Percentiles rank a stretch among this genome's conserved stretches.
These are phyloP conservation scores for Hippophae tibetana DNA, from an alignment of 306 rosid species.

Conservation along the genomic window DNA sequence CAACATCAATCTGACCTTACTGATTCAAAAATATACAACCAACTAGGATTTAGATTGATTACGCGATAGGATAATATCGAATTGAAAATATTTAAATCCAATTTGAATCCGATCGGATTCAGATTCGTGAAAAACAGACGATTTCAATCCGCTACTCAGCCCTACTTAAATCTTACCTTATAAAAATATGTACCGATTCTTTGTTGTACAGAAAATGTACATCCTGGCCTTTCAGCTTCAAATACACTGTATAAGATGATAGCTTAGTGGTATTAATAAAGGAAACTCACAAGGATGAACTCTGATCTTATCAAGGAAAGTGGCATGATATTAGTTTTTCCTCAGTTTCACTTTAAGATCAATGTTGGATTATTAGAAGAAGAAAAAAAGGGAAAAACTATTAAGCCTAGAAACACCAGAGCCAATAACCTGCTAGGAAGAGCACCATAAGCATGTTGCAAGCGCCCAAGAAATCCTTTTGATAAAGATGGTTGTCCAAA, in stretches of 20 bases:
- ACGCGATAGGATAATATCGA: too few species aligned
- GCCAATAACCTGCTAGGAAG: slow-evolving; percentile 40
- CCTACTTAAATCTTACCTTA: slow-evolving; percentile 22
- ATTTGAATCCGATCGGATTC: too few species aligned
- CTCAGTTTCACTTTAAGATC: too few species aligned
- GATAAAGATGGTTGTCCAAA: slow-evolving; percentile 38
- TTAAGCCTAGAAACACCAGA: not conserved
- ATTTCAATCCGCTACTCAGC: not conserved
- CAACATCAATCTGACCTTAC: too few species aligned
- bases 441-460: slow-evolving; percentile 34
- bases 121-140: not conserved
- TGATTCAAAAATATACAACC: too few species aligned
- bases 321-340: too few species aligned
- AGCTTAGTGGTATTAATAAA: slow-evolving; percentile 1
- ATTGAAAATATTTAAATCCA: too few species aligned
- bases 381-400: not conserved
- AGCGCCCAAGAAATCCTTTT: slow-evolving; percentile 28
- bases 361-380: too few species aligned
- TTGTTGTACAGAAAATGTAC: slow-evolving; percentile 32
- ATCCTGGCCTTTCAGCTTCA: slow-evolving; percentile 47
- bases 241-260: slow-evolving; percentile 30
- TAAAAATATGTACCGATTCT: slow-evolving; percentile 35
- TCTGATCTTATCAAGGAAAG: not conserved
- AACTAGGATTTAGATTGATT: too few species aligned
- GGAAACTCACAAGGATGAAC: not conserved